A percentile compares a stretch with the other conserved stretches of the same genome.
phyloP scores from a whole-genome alignment of 108 stramenopile genomes.

The Hondaea fermentalgiana region DNA sequence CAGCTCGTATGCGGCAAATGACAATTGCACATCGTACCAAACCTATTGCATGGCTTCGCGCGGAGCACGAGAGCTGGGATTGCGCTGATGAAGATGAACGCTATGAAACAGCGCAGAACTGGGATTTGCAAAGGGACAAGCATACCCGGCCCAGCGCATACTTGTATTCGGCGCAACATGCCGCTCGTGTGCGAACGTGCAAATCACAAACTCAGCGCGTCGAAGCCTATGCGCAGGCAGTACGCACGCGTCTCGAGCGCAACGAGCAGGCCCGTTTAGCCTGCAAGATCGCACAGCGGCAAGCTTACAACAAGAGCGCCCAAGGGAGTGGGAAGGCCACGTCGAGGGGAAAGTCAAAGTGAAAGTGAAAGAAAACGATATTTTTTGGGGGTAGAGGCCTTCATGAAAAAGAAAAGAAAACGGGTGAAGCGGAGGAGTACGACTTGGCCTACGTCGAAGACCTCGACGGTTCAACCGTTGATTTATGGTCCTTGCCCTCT shows the following conservation, averaged over 20 bases:
- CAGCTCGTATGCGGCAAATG: neutral
- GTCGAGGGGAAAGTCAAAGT: too few relatives aligned
- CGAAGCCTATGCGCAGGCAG: neutral
- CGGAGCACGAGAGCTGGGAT: neutral
- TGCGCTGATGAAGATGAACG: neutral
- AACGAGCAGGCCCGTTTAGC: neutral
- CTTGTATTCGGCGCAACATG: neutral
- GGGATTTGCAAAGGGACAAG: neutral
- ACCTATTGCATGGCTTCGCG: neutral
- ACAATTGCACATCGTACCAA: neutral
- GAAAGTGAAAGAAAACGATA: too few relatives aligned
- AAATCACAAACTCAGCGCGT: neutral
- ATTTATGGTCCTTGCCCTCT: too few relatives aligned
- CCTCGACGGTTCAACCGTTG: too few relatives aligned
- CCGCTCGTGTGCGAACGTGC: neutral
- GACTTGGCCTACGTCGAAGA: too few relatives aligned
- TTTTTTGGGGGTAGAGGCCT: too few relatives aligned
- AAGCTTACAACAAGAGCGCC: neutral
- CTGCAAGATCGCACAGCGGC: neutral
- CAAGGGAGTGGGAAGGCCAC: too few relatives aligned
- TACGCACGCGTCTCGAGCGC: neutral
- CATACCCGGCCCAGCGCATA: neutral
- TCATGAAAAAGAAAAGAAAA: too few relatives aligned
- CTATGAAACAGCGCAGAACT: neutral
- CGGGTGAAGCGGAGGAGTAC: too few relatives aligned